Conservation (phyloP, 192 early-diverging fungal species). For the Coemansia sp. region DNA sequence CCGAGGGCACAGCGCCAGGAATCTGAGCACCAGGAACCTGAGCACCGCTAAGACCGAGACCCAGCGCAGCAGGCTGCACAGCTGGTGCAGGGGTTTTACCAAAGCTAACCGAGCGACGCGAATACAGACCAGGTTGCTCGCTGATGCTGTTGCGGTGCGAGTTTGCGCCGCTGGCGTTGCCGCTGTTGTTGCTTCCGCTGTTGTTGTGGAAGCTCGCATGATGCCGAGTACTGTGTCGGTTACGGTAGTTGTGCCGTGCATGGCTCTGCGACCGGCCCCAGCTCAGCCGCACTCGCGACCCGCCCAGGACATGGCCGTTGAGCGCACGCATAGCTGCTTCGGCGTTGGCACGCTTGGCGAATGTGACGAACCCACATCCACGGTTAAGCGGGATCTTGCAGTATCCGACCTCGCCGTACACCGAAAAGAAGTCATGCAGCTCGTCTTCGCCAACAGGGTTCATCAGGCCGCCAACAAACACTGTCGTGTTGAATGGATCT, state of each 20-base stretch:
- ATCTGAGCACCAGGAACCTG: slow-evolving; percentile 13
- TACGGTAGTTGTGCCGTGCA: slow-evolving; percentile 48
- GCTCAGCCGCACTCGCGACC: slow-evolving; percentile 65
- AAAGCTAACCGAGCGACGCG: slow-evolving; percentile 46
- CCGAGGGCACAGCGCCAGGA: slow-evolving; percentile 13
- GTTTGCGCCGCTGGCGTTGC: slow-evolving; percentile 35
- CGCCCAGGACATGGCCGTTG: slow-evolving; percentile 85
- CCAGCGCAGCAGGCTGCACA: slow-evolving; percentile 22
- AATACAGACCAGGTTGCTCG: slow-evolving; percentile 30
- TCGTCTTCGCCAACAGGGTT: slow-evolving; percentile 85
- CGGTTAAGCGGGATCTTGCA: slow-evolving; percentile 94
- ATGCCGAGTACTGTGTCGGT: slow-evolving; percentile 24
- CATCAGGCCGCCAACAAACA: slow-evolving; percentile 94
- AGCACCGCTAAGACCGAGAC: slow-evolving; percentile 46
- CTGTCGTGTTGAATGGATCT: slow-evolving; percentile 93
- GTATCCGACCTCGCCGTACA: slow-evolving; percentile 90
- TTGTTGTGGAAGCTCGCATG: slow-evolving; percentile 32
- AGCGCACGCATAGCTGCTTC: slow-evolving; percentile 89
- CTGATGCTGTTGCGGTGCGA: slow-evolving; percentile 50
- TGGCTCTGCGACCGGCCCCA: slow-evolving; percentile 66
- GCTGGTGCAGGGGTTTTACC: slow-evolving; percentile 21
- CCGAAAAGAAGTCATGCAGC: slow-evolving; percentile 74
- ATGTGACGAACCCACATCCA: slow-evolving; percentile 96
- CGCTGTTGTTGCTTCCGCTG: slow-evolving; percentile 27
- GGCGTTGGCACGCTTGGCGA: slow-evolving; percentile 75